Evolutionary conservation across 1,284 basidiomycete genomes (phyloP).

Genomic region (Cutaneotrichosporon mucoides): DNA sequence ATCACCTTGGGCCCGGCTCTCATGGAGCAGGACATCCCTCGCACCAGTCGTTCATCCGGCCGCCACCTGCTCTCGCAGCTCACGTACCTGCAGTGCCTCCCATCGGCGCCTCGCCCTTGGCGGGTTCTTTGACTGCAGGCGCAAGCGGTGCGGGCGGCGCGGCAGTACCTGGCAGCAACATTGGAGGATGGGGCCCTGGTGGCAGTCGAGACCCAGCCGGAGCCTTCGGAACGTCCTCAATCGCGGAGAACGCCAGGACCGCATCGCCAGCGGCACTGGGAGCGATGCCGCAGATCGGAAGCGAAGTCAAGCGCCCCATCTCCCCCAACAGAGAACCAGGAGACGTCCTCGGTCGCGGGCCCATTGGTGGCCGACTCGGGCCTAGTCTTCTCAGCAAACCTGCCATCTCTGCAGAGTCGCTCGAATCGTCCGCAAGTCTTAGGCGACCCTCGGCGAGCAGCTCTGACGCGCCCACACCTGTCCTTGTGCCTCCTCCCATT

Average conservation of each 20-base stretch:
- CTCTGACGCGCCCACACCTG: not conserved
- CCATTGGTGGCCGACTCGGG: not conserved
- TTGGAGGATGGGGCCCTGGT: slow-evolving; percentile 1
- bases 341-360: not conserved
- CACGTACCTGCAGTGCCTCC: slow-evolving; percentile 20
- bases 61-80: slow-evolving; percentile 14
- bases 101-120: slow-evolving; percentile 40
- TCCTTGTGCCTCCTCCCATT: slow-evolving; percentile 14
- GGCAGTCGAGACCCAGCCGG: not conserved
- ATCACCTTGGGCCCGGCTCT: slow-evolving; percentile 11
- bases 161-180: not conserved
- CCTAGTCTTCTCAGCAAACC: not conserved
- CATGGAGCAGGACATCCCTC: slow-evolving; percentile 17
- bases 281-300: not conserved
- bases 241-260: not conserved
- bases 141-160: not conserved
- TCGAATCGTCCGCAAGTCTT: not conserved
- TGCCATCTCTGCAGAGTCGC: not conserved
- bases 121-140: slow-evolving; percentile 35
- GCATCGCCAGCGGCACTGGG: not conserved
- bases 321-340: not conserved
- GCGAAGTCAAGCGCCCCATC: slow-evolving; percentile 1
- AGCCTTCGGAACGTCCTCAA: not conserved
- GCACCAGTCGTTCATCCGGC: slow-evolving; percentile 9
- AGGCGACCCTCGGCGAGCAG: not conserved